Evolutionary conservation across 2,329 filamentous ascomycete species (phyloP).

Genomic region (Zasmidium cellare): DNA sequence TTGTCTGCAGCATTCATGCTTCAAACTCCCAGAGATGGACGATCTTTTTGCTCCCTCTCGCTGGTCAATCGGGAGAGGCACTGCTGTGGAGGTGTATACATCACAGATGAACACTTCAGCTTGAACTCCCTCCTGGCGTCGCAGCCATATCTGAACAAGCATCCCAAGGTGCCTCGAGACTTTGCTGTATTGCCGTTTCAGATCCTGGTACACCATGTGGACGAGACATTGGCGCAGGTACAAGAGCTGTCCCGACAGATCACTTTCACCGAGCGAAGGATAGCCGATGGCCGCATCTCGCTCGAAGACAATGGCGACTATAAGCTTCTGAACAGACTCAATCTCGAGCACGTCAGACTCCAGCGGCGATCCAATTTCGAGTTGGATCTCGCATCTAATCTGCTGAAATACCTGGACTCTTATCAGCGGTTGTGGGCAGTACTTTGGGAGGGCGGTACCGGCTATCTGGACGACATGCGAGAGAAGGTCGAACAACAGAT

Average conservation of each 20-base stretch:
- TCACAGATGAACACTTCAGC: slow-evolving; percentile 31
- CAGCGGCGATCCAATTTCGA: slow-evolving; percentile 35
- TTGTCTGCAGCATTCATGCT: slow-evolving; percentile 29
- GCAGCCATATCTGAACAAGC: slow-evolving; percentile 33
- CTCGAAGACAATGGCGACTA: slow-evolving; percentile 37
- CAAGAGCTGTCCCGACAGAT: slow-evolving; percentile 32
- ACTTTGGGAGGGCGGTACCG: slow-evolving; percentile 34
- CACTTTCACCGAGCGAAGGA: slow-evolving; percentile 33
- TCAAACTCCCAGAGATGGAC: slow-evolving; percentile 35
- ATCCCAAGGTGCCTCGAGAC: slow-evolving; percentile 35
- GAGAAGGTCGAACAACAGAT: slow-evolving; percentile 37
- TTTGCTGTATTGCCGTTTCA: slow-evolving; percentile 35
- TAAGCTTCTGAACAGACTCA: slow-evolving; percentile 36
- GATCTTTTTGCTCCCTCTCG: slow-evolving; percentile 36
- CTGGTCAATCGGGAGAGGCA: slow-evolving; percentile 33
- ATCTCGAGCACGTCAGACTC: slow-evolving; percentile 34
- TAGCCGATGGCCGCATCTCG: slow-evolving; percentile 33
- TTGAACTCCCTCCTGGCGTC: slow-evolving; percentile 29
- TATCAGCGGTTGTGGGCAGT: slow-evolving; percentile 32
- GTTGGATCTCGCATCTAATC: slow-evolving; percentile 33
- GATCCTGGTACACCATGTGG: slow-evolving; percentile 33
- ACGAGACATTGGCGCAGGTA: slow-evolving; percentile 32
- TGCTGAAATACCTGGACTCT: slow-evolving; percentile 34
- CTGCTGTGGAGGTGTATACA: slow-evolving; percentile 34
- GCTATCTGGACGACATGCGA: slow-evolving; percentile 36